Conservation (phyloP, 2,329 filamentous ascomycete genomes). For the Pseudogymnoascus verrucosus region DNA sequence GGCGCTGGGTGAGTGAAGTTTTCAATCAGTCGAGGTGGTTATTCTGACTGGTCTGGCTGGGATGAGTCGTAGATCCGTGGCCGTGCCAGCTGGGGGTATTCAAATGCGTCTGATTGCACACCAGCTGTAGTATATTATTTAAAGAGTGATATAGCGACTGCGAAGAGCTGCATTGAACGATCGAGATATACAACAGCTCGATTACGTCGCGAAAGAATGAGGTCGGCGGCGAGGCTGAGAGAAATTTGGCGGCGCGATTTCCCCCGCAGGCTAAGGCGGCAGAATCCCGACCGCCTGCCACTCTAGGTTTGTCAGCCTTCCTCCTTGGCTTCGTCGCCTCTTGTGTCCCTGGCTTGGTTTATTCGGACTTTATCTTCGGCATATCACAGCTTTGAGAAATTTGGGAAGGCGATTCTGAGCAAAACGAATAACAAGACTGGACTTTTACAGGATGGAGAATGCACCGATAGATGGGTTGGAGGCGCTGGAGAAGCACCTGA, state of each 20-base stretch:
- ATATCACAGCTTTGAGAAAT: not conserved
- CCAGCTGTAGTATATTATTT: not conserved
- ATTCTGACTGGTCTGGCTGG: not conserved
- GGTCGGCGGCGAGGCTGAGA: constrained; percentile 1
- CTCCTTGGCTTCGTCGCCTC: not conserved
- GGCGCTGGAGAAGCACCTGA: constrained; percentile 47
- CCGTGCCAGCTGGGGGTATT: not conserved
- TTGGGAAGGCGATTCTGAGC: not conserved
- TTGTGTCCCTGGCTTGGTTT: not conserved
- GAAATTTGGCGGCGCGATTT: not conserved
- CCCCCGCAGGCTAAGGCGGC: not conserved
- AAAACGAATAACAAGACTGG: not conserved
- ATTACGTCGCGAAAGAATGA: constrained; percentile 1
- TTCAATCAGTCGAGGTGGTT: not conserved
- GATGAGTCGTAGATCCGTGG: not conserved
- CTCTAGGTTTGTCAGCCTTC: not conserved
- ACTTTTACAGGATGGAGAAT: constrained; percentile 28
- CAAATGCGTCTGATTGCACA: not conserved
- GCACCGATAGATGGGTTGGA: constrained; percentile 43
- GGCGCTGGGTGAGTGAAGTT: not conserved
- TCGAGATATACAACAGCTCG: not conserved
- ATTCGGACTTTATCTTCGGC: not conserved
- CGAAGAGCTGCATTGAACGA: not conserved
- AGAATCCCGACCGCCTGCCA: not conserved
- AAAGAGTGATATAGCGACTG: not conserved